Percentiles rank a stretch among this genome's conserved stretches.
These are phyloP conservation scores for Luzula sylvatica DNA, from an alignment of 176 grass and related monocot genomes.

Conservation along the genomic window DNA sequence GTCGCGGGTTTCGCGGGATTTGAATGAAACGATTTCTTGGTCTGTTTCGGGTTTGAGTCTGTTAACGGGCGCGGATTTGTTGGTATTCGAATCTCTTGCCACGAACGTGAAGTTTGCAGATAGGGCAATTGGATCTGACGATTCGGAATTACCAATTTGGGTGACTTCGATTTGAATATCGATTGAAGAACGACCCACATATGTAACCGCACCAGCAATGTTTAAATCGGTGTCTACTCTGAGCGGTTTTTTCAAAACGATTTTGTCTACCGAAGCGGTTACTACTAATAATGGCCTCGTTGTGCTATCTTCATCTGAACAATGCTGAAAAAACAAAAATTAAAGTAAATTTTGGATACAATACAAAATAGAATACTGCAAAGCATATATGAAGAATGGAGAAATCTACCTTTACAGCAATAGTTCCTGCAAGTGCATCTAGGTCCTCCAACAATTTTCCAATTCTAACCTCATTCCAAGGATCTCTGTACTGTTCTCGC, in stretches of 20 bases:
- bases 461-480: slow-evolving; percentile 79
- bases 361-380: not conserved
- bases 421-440: slow-evolving; percentile 88
- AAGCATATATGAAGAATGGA: not conserved
- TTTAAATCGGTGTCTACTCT: slow-evolving; percentile 66
- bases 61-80: slow-evolving; percentile 85
- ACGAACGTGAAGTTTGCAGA: slow-evolving; percentile 92
- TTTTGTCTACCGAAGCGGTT: slow-evolving; percentile 94
- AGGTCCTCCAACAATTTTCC: slow-evolving; percentile 94
- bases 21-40: slow-evolving; percentile 45
- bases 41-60: slow-evolving; percentile 78
- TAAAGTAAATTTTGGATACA: not conserved
- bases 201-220: slow-evolving; percentile 80
- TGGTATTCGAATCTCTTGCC: slow-evolving; percentile 67
- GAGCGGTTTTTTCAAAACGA: slow-evolving; percentile 72
- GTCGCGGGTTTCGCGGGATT: slow-evolving; percentile 54
- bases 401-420: slow-evolving; percentile 66
- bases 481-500: slow-evolving; percentile 76
- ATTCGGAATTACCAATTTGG: slow-evolving; percentile 35
- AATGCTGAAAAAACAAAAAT: slow-evolving; percentile 44
- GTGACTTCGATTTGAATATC: slow-evolving; percentile 98
- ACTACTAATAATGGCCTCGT: slow-evolving; percentile 87
- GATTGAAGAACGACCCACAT: slow-evolving; percentile 89
- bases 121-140: slow-evolving; percentile 43
- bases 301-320: slow-evolving; percentile 84